A percentile compares a stretch with the other conserved stretches of the same genome.
These are phyloP conservation scores for Sphagnurus paluster DNA, from an alignment of 1,284 basidiomycete species.

Conservation along the genomic window DNA sequence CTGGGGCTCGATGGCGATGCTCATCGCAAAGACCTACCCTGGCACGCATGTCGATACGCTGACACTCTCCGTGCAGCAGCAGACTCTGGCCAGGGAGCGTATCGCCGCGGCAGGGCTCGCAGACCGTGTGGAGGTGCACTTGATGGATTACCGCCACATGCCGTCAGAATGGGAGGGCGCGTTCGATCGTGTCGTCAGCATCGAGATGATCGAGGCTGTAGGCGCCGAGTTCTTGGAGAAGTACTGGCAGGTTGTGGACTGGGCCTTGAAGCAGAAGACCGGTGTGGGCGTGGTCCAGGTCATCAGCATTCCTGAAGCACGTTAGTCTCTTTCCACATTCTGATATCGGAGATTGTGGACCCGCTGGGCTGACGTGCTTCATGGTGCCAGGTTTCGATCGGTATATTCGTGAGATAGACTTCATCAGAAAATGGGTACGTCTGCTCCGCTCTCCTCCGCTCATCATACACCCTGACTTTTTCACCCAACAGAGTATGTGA, in stretches of 20 bases:
- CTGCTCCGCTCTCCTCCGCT: not conserved
- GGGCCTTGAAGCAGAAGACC: slow-evolving; percentile 62
- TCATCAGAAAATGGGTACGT: slow-evolving; percentile 78
- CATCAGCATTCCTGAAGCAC: slow-evolving; percentile 79
- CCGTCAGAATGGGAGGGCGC: slow-evolving; percentile 60
- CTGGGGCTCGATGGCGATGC: slow-evolving; percentile 78
- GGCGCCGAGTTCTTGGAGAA: slow-evolving; percentile 65
- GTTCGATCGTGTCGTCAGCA: slow-evolving; percentile 74
- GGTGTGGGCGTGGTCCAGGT: slow-evolving; percentile 76
- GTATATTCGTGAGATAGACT: slow-evolving; percentile 67
- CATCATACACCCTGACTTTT: slow-evolving; percentile 2
- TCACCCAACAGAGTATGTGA: too few species aligned
- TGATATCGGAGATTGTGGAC: not conserved
- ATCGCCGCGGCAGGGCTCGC: slow-evolving; percentile 53
- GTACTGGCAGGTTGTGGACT: slow-evolving; percentile 71
- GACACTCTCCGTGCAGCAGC: slow-evolving; percentile 75
- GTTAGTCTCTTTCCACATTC: slow-evolving; percentile 36
- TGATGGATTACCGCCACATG: slow-evolving; percentile 76
- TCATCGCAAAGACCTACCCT: slow-evolving; percentile 52
- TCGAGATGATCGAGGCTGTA: slow-evolving; percentile 84
- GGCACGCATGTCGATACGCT: slow-evolving; percentile 72
- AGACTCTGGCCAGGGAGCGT: slow-evolving; percentile 60
- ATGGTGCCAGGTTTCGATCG: slow-evolving; percentile 50
- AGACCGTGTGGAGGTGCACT: slow-evolving; percentile 64
- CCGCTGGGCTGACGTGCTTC: not conserved